Evolutionary conservation across 2,329 filamentous ascomycete species (phyloP), one percentile per base, ranked within the genome.

Genomic region (Laburnicola sp.): DNA sequence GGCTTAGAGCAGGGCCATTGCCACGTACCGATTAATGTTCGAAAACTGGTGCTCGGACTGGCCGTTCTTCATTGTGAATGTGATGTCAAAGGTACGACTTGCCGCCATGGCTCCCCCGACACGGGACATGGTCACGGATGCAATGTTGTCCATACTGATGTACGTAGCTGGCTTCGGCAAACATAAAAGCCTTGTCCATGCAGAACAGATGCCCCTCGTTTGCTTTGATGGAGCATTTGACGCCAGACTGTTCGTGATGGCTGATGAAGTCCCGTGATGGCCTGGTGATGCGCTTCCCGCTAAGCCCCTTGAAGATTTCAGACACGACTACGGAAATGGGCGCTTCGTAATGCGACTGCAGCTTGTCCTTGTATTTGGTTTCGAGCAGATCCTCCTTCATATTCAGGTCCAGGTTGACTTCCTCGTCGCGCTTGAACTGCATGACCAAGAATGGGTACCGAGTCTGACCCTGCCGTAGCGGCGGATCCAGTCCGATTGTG

Each of bases 201-300:
- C 92, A 97, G 82, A 96, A 99, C 44, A 99, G 80, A 70, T 96
- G 92, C 54, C 95, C 94, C 77, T 99, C 94, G 74, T 95, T 97
- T 48, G 95, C 95, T 77, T 99, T 99, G 84, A 99, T 97, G n/a
- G 92, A 96, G 75, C 94, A 99, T 78, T 99, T 99, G 75, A 99
- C 95, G 51, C 94, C 94, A 62, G 87, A 90, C 74, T 97, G 92
- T 66, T 88, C 86, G 71, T 96, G 91, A 76, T 97, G 94, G 61
- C 89, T 95, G 70, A 87, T 82, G 76, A 99, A 99, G 74, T 97
- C 92, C 75, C 93, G 93, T 41, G 92, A 94, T 2, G 94, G 94
- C 55, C 89, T 89, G 26, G 92, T 91, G 54, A 99, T 87, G 77
- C 95, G 96, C 83, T 97, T 97, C 66, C 91, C 91, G 21, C 91